A percentile compares a stretch with the other conserved stretches of the same genome.
These are phyloP conservation scores for Phlyctochytrium planicorne DNA, from an alignment of 192 early-diverging fungal species.

Conservation along the genomic window DNA sequence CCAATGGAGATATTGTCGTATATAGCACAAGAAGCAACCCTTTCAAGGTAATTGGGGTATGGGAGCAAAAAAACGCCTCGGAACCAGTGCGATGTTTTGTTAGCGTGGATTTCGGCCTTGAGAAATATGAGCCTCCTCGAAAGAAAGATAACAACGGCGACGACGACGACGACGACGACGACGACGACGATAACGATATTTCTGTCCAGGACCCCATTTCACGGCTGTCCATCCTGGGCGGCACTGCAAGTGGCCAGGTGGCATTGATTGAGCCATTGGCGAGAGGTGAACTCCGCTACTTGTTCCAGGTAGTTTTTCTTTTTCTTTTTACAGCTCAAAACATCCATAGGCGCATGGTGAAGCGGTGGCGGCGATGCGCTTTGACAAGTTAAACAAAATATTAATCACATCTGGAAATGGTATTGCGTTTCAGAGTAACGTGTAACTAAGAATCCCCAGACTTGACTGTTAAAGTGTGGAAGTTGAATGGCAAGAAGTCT, in stretches of 20 bases:
- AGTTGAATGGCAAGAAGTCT: no score
- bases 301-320: conserved; percentile 15
- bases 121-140: conserved; percentile 10
- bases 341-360: conserved; percentile 29
- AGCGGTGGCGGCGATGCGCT: conserved; percentile 15
- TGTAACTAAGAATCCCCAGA: no score
- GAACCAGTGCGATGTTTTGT: neutral
- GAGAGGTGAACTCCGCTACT: conserved; percentile 6
- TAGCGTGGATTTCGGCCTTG: neutral
- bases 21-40: conserved; percentile 34
- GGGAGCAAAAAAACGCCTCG: conserved; percentile 7
- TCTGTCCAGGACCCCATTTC: conserved; percentile 2
- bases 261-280: no score
- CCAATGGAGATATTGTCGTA: conserved; percentile 17
- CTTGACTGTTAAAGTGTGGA: conserved; percentile 28
- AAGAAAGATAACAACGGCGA: conserved; percentile 17
- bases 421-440: no score
- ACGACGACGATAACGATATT: conserved; percentile 15
- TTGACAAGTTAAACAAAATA: conserved; percentile 17
- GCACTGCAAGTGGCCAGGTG: conserved; percentile 31
- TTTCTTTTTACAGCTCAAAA: neutral
- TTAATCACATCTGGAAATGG: conserved; percentile 28
- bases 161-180: neutral
- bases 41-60: conserved; percentile 30
- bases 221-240: conserved; percentile 23